phyloP scores from a whole-genome alignment of 1,284 basidiomycete species.

The Termitomyces sp. region DNA sequence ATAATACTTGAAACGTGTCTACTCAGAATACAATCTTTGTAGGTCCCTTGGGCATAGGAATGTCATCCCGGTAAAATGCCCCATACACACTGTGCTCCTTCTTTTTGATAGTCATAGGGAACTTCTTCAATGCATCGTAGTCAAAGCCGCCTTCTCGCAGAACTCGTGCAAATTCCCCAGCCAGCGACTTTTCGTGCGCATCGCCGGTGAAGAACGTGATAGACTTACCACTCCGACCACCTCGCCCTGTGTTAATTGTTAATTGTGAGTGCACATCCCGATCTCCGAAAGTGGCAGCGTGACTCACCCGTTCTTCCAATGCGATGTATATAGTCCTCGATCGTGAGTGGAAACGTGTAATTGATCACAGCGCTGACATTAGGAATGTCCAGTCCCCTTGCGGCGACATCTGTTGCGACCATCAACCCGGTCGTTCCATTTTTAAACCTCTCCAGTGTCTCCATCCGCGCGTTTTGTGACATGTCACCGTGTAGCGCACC shows the following conservation, averaged over 20 bases:
- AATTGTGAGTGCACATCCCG: slow-evolving; percentile 13
- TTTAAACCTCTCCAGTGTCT: slow-evolving; percentile 88
- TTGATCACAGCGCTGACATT: slow-evolving; percentile 91
- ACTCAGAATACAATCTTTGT: slow-evolving; percentile 84
- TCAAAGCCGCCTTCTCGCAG: slow-evolving; percentile 85
- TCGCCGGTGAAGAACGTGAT: slow-evolving; percentile 97
- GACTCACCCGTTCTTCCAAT: slow-evolving; percentile 85
- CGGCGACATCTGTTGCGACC: slow-evolving; percentile 97
- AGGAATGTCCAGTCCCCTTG: slow-evolving; percentile 94
- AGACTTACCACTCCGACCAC: slow-evolving; percentile 86
- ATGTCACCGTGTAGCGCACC: slow-evolving; percentile 91
- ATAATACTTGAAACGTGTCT: slow-evolving; percentile 10
- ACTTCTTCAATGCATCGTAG: slow-evolving; percentile 77
- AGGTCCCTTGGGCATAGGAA: slow-evolving; percentile 68
- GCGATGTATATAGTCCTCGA: slow-evolving; percentile 96
- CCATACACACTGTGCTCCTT: slow-evolving; percentile 83
- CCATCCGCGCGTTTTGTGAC: slow-evolving; percentile 82
- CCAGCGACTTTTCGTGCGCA: slow-evolving; percentile 79
- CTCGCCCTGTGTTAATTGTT: slow-evolving; percentile 60
- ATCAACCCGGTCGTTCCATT: slow-evolving; percentile 78
- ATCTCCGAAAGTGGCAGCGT: slow-evolving; percentile 5
- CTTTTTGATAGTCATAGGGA: slow-evolving; percentile 98
- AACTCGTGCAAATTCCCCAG: slow-evolving; percentile 92
- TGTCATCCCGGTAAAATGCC: slow-evolving; percentile 82
- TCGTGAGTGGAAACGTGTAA: slow-evolving; percentile 95